Base-by-base conservation (phyloP, 495 filamentous ascomycete genomes). In the Tricharina praecox region DNA sequence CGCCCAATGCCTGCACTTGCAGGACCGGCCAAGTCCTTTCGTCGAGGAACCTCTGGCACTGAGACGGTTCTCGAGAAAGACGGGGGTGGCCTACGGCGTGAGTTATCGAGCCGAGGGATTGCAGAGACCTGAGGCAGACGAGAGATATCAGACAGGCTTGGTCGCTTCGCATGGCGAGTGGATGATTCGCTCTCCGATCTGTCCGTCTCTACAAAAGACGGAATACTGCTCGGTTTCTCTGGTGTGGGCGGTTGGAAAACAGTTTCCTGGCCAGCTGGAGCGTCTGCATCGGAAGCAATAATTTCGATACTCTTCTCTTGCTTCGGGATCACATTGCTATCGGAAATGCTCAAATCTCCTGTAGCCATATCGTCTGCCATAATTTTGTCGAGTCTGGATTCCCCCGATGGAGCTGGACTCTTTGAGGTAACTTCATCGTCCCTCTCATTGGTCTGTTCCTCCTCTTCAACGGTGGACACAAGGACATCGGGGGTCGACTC, bases 401-500 rank as follows among this genome's bases (percentile, higher is more conserved):
- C 20, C 45, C 53, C 51, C 25, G 49, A 33, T 44, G 23, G 20
- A 13, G 19, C 24, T 23, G 19, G 41, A 19, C 19, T 24, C 21
- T n/a, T 9, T n/a, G 28, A 25, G 10, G 58, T 43, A 1, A 18
- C 28, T 13, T 43, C 34, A n/a, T 26, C 20, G 11, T 23, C 28
- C 16, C 58, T 53, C 26, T 50, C 54, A 37, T 54, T 58, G 13
- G 24, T 47, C 26, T 45, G 51, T 26, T 34, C 66, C 54, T 80
- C 70, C 53, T 85, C 75, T 49, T 84, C 74, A 32, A 82, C 73
- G 4, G 82, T 78, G 16, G 80, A 80, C 8, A 72, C 70, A 15
- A 85, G 58, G 42, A 82, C 73, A 59, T 83, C 69, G 35, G 77
- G 70, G n/a, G 76, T 70, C 51, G 77, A 78, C 48, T 81, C 77